Base-by-base conservation (phyloP, 2,329 filamentous ascomycete species). In the Ustilaginoidea virens region DNA sequence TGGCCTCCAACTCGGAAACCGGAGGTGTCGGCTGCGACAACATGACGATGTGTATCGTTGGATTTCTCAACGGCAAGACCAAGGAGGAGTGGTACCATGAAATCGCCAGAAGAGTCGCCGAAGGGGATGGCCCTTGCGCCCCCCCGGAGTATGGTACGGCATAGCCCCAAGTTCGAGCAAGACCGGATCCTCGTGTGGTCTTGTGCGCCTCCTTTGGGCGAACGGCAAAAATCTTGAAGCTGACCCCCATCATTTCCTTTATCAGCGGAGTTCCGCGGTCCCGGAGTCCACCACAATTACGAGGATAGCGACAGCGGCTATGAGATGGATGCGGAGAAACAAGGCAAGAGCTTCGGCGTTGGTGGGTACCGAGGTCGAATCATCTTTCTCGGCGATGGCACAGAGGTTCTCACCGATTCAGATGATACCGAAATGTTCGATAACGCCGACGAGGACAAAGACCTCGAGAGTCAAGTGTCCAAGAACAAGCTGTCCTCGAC, bases 1-100 rank as follows among this genome's bases (percentile, higher is more conserved):
- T 98, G 40, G 86, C 90, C 23, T 92, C 86, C 36, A 96, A 92
- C 69, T 93, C 86, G 41, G 90, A 98, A 60, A 94, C 87, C 18
- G 90, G 90, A 31, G 90, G 90, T 38, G 87, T 98, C 36, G 90
- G 90, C 36, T 98, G 90, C 55, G 90, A 98, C 63, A 98, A 98
- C 66, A 98, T 98, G 90, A 98, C 90, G 42, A 96, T 98, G 80
- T 64, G 78, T 44, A 69, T 98, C 40, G 63, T 98, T 48, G 90
- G 79, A 41, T 74, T 98, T 51, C 69, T 98, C 42, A 74, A 81
- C 48, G 90, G 87, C 53, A 85, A 81, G 66, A 80, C 75, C 44
- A 92, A 92, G 69, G 86, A 94, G 49, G 80, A 94, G 61, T 98
- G 90, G 90, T 98, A 98, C 56, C 82, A 94, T 48, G 78, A 86